Evolutionary conservation across 2,329 filamentous ascomycete genomes (phyloP).

Genomic region (Fusarium transvaalense): DNA sequence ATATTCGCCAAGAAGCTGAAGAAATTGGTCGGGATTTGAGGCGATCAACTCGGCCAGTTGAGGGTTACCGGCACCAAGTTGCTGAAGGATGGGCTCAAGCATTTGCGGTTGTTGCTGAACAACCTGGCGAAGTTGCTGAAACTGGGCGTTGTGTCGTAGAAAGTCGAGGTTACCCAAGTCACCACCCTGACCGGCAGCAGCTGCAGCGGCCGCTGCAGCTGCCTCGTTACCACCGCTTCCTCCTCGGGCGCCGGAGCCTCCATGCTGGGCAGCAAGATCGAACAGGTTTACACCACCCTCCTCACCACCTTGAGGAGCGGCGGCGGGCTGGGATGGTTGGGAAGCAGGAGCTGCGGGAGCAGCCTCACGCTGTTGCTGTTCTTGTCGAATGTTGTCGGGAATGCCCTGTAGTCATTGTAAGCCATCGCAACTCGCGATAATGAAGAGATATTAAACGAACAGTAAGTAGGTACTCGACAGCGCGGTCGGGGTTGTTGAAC

Average conservation of each 20-base stretch:
- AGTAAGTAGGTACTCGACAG: constrained; percentile 93
- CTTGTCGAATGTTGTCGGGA: constrained; percentile 82
- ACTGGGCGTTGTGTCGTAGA: constrained; percentile 93
- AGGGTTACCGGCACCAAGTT: constrained; percentile 94
- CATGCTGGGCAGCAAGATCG: constrained; percentile 86
- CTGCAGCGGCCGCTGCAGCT: constrained; percentile 59
- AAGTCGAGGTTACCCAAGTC: constrained; percentile 88
- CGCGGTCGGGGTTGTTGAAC: constrained; percentile 96
- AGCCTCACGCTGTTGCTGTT: constrained; percentile 67
- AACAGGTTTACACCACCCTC: constrained; percentile 88
- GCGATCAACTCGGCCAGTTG: constrained; percentile 93
- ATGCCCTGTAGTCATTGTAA: constrained; percentile 74
- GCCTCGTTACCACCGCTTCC: constrained; percentile 57
- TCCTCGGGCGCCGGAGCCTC: constrained; percentile 61
- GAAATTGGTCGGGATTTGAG: constrained; percentile 91
- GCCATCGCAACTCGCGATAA: constrained; percentile 24
- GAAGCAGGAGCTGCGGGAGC: constrained; percentile 55
- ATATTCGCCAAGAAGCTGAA: constrained; percentile 90
- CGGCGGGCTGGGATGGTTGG: constrained; percentile 54
- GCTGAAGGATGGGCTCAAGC: constrained; percentile 97
- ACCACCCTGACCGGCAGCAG: constrained; percentile 64
- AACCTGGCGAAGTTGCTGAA: constrained; percentile 96
- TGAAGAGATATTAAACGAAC: constrained; percentile 63
- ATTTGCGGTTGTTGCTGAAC: constrained; percentile 98
- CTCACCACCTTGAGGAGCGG: constrained; percentile 59